A percentile compares a stretch with the other conserved stretches of the same genome.
Evolutionary conservation across 164 flowering plant genomes (phyloP).

Genomic region (Warburgia ugandensis): DNA sequence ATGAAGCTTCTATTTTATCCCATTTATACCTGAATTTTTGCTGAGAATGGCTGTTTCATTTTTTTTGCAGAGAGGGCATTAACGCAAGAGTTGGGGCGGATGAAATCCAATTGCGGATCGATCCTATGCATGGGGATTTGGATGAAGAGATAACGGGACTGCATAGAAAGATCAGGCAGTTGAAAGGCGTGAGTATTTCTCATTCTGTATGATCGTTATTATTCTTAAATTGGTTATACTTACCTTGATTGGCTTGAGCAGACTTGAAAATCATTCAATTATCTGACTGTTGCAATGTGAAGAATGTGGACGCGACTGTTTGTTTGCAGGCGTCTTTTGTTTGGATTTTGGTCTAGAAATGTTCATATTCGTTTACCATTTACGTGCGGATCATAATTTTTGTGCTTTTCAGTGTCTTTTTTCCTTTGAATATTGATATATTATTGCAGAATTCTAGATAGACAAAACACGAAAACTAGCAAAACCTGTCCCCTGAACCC

Average conservation of each 20-base stretch:
- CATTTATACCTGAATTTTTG: not conserved
- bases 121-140: conserved; percentile 61
- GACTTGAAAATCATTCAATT: not conserved
- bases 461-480: too few species aligned
- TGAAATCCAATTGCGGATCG: conserved; percentile 64
- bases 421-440: too few species aligned
- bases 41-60: too few species aligned
- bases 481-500: too few species aligned
- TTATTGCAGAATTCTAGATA: too few species aligned
- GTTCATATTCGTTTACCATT: too few species aligned
- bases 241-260: not conserved
- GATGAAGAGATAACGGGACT: conserved; percentile 62
- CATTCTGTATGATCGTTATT: not conserved
- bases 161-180: conserved; percentile 33
- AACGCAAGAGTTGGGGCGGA: conserved; percentile 42
- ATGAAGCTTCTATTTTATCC: not conserved
- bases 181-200: conserved; percentile 33
- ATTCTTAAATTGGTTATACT: too few species aligned
- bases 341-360: too few species aligned
- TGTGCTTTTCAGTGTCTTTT: too few species aligned
- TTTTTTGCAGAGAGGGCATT: conserved; percentile 44
- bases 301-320: not conserved
- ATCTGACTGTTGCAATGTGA: not conserved
- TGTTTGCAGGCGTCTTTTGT: too few species aligned
- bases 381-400: too few species aligned